Percentiles rank a stretch among this genome's conserved stretches.
Conservation (phyloP, 208 protist genomes). For the Phytomonas sp. region DNA sequence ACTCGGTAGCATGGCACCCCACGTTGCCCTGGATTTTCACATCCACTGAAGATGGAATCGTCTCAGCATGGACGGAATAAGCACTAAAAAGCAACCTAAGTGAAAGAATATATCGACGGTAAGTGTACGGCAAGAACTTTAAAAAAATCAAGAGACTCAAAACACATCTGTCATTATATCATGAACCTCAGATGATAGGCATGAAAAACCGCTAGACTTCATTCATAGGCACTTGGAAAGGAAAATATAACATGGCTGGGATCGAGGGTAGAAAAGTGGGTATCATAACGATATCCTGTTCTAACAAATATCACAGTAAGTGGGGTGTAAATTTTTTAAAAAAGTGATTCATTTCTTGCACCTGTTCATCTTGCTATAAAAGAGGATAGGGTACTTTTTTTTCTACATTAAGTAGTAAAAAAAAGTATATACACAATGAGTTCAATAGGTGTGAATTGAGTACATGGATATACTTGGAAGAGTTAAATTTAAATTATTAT, state of each 20-base stretch:
- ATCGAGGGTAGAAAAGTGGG: neutral
- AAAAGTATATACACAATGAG: neutral
- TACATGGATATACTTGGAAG: neutral
- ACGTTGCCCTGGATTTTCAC: conserved; percentile 99
- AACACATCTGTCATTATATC: neutral
- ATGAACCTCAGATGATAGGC: neutral
- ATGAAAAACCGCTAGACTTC: neutral
- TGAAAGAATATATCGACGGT: neutral
- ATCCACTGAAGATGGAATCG: conserved; percentile 93
- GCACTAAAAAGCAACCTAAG: neutral
- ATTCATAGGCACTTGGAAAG: neutral
- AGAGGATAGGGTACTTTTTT: neutral
- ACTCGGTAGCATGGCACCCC: conserved; percentile 94
- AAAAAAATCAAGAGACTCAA: neutral
- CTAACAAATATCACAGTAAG: neutral
- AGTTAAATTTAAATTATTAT: conserved; percentile 1
- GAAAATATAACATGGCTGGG: neutral
- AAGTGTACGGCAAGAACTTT: neutral
- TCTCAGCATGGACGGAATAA: conserved; percentile 90
- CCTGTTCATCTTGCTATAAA: neutral
- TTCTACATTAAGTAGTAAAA: neutral
- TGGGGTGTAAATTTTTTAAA: neutral
- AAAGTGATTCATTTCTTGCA: neutral
- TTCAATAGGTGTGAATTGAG: neutral
- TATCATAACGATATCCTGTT: neutral